Conservation (phyloP, 2,329 filamentous ascomycete species). For the Pleoardoris graminearum region DNA sequence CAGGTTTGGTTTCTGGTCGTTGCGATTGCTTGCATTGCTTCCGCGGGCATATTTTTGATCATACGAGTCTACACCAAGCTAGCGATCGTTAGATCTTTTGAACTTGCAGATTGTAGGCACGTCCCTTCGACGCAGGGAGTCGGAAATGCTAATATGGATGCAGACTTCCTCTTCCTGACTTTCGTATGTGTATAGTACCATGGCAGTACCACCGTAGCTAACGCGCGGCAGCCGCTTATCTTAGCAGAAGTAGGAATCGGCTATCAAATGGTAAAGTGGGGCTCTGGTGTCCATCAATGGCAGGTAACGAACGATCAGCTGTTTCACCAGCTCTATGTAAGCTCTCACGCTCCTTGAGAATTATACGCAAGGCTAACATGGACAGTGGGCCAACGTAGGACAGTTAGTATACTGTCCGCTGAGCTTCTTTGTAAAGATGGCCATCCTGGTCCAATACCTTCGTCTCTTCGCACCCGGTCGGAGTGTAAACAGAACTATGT, state of each 20-base stretch:
- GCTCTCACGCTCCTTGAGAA: background rate
- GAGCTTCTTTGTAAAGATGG: conserved; percentile 34
- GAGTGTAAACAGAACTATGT: conserved; percentile 26
- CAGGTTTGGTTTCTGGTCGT: conserved; percentile 30
- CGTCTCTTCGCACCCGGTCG: conserved; percentile 31
- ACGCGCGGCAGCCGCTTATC: conserved; percentile 23
- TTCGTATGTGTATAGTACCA: conserved; percentile 18
- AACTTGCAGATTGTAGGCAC: conserved; percentile 31
- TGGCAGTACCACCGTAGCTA: conserved; percentile 1
- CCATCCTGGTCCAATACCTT: conserved; percentile 34
- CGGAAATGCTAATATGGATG: conserved; percentile 1
- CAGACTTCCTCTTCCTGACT: conserved; percentile 30
- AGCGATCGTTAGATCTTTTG: conserved; percentile 24
- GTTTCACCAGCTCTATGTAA: conserved; percentile 31
- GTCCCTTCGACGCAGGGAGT: background rate
- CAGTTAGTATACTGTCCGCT: conserved; percentile 34
- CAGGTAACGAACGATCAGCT: conserved; percentile 29
- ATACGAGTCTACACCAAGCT: conserved; percentile 29
- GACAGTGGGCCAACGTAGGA: conserved; percentile 29
- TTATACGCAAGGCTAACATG: background rate
- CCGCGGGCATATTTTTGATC: conserved; percentile 26
- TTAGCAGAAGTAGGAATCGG: conserved; percentile 26
- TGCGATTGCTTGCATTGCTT: conserved; percentile 24
- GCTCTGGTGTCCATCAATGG: conserved; percentile 38
- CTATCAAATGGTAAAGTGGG: conserved; percentile 31